Conservation (phyloP, 352 stramenopile genomes). For the Pythium coloratum region DNA sequence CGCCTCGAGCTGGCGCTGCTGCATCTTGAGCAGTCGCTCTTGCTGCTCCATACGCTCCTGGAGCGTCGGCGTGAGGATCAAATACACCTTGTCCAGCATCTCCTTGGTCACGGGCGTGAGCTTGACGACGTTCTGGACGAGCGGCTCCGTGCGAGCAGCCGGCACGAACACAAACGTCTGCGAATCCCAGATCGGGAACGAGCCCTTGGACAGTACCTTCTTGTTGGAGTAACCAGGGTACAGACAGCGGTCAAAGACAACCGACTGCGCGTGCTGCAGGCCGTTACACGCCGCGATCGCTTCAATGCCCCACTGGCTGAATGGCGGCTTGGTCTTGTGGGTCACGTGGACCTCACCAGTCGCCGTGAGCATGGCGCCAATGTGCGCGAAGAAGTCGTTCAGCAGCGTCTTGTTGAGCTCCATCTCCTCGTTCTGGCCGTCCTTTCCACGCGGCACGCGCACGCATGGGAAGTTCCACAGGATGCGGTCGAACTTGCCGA, state of each 20-base stretch:
- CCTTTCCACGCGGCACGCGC: slow-evolving; percentile 84
- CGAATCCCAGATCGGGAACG: slow-evolving; percentile 96
- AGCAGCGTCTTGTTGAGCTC: slow-evolving; percentile 94
- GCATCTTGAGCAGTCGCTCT: slow-evolving; percentile 30
- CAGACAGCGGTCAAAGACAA: slow-evolving; percentile 93
- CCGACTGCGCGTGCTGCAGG: slow-evolving; percentile 58
- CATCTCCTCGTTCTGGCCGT: slow-evolving; percentile 97
- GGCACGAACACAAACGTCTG: slow-evolving; percentile 92
- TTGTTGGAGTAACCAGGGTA: slow-evolving; percentile 94
- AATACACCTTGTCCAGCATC: slow-evolving; percentile 63
- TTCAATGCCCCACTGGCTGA: slow-evolving; percentile 86
- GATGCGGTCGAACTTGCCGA: slow-evolving; percentile 88
- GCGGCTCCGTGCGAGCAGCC: slow-evolving; percentile 24
- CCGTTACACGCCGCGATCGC: slow-evolving; percentile 51
- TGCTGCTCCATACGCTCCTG: slow-evolving; percentile 46
- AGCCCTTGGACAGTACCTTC: slow-evolving; percentile 95
- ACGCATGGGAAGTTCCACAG: slow-evolving; percentile 98
- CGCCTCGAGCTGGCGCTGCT: slow-evolving; percentile 36
- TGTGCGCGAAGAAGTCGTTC: slow-evolving; percentile 85
- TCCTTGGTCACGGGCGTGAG: slow-evolving; percentile 55
- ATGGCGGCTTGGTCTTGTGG: slow-evolving; percentile 95
- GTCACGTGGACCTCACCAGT: slow-evolving; percentile 92
- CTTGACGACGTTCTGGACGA: slow-evolving; percentile 12
- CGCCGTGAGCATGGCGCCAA: slow-evolving; percentile 42
- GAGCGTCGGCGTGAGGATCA: slow-evolving; percentile 61